phyloP scores from a whole-genome alignment of 257 asterid genomes.

The Rauvolfia tetraphylla region DNA sequence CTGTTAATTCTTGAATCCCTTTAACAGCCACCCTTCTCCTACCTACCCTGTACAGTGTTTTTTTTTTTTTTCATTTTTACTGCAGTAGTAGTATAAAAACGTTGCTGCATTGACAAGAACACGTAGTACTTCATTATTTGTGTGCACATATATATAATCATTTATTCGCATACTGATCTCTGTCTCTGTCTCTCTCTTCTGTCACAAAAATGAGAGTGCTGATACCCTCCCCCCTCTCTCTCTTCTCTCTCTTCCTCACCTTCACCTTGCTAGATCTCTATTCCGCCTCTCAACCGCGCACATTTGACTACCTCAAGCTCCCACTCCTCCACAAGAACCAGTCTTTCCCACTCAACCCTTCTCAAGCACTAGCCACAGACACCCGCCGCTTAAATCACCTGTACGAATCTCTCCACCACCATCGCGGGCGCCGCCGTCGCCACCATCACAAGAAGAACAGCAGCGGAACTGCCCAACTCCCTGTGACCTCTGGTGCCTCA shows the following conservation, averaged over 20 bases:
- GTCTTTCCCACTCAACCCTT: conserved; percentile 49
- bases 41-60: background rate
- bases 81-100: no score
- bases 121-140: background rate
- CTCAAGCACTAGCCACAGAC: conserved; percentile 56
- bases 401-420: conserved; percentile 38
- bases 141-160: background rate
- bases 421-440: background rate
- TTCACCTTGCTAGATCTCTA: conserved; percentile 20
- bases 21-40: background rate
- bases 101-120: no score
- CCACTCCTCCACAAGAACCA: conserved; percentile 50
- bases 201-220: conserved; percentile 9
- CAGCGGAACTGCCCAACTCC: conserved; percentile 33
- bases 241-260: conserved; percentile 23
- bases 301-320: conserved; percentile 44
- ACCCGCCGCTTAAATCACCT: conserved; percentile 45
- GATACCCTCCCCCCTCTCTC: conserved; percentile 28
- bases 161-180: background rate
- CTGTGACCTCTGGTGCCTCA: conserved; percentile 69
- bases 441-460: background rate
- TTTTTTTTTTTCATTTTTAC: background rate
- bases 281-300: conserved; percentile 17
- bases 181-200: conserved; percentile 3
- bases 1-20: background rate